phyloP scores from a whole-genome alignment of 768 basidiomycete species.

The Boletus rex-veris region DNA sequence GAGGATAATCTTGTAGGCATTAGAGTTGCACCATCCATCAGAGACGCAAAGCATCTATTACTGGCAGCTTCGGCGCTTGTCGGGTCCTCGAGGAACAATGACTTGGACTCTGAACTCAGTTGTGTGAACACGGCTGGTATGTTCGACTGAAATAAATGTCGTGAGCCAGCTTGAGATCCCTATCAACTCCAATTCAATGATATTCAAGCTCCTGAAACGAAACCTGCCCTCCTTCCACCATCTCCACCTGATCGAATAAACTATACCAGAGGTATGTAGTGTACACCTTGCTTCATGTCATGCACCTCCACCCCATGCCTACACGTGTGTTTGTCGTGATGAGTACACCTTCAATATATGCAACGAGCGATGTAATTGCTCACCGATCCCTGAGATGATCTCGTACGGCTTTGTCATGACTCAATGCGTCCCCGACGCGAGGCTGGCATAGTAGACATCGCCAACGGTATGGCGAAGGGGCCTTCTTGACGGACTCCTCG shows the following conservation, averaged over 20 bases:
- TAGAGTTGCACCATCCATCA: no score
- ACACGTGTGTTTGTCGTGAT: neutral
- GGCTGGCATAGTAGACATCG: slow-evolving; percentile 3
- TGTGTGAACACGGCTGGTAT: no score
- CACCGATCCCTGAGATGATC: neutral
- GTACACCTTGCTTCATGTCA: neutral
- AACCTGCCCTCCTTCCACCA: neutral
- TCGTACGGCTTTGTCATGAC: no score
- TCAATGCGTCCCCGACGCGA: neutral
- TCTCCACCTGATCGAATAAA: neutral
- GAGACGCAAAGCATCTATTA: no score
- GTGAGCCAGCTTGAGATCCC: no score
- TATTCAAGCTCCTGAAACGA: neutral
- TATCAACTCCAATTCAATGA: neutral
- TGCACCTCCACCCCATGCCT: neutral
- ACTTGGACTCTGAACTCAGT: no score
- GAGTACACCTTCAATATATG: neutral
- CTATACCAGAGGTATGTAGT: neutral
- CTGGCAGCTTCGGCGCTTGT: no score
- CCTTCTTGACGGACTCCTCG: neutral
- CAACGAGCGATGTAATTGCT: neutral
- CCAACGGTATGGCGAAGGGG: no score
- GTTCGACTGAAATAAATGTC: no score
- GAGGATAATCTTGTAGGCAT: no score
- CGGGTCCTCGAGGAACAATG: no score